Percentiles rank a stretch among this genome's conserved stretches.
Evolutionary conservation across 176 grass and related monocot species (phyloP).

Genomic region (Triticum monococcum): DNA sequence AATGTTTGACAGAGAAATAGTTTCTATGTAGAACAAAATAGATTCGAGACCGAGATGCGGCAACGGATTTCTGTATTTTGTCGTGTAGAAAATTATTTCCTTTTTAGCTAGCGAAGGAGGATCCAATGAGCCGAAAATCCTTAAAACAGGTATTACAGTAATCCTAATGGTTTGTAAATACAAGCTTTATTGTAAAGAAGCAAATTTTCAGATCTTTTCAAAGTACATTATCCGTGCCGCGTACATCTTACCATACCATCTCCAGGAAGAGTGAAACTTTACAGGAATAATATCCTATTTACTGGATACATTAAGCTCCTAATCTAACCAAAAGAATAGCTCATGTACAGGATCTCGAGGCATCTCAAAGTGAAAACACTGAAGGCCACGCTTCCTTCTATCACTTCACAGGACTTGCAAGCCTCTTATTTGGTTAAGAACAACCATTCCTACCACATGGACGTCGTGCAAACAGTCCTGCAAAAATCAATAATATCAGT

Average conservation of each 20-base stretch:
- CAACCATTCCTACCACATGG: not conserved
- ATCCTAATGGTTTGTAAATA: not conserved
- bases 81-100: too few relatives aligned
- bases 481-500: not conserved
- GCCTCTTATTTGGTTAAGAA: slow-evolving; percentile 39
- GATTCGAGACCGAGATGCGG: too few relatives aligned
- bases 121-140: too few relatives aligned
- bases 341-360: slow-evolving; percentile 24
- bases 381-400: not conserved
- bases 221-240: not conserved
- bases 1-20: too few relatives aligned
- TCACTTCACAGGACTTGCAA: slow-evolving; percentile 8
- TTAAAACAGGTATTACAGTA: too few relatives aligned
- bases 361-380: slow-evolving; percentile 25
- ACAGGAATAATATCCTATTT: slow-evolving; percentile 36
- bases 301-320: slow-evolving; percentile 25
- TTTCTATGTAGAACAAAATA: too few relatives aligned
- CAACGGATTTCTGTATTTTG: too few relatives aligned
- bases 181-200: not conserved
- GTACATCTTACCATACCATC: slow-evolving; percentile 7
- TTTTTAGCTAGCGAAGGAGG: too few relatives aligned
- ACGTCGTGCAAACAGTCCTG: not conserved
- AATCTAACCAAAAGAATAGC: slow-evolving; percentile 37
- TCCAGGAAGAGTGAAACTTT: not conserved
- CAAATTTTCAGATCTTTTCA: not conserved